phyloP scores from a whole-genome alignment of 2,329 filamentous ascomycete species.

The Trichoderma cornu-damae region DNA sequence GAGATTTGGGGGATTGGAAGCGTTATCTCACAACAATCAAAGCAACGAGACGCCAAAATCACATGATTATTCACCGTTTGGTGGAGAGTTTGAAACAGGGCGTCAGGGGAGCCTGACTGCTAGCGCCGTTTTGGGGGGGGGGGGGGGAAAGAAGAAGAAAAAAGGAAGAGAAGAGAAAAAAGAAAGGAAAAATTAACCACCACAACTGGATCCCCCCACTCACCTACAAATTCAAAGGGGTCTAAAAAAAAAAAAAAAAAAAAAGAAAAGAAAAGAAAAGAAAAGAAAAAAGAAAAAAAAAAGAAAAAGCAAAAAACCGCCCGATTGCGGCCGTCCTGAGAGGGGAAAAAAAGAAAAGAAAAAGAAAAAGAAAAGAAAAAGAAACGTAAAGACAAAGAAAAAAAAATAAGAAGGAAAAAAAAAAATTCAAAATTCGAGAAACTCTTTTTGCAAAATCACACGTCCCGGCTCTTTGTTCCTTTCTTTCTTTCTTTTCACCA shows the following conservation, averaged over 20 bases:
- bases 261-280: no score
- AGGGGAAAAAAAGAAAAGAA: slow-evolving; percentile 10
- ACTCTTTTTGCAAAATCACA: neutral
- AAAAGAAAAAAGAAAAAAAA: no score
- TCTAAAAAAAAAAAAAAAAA: slow-evolving; percentile 8
- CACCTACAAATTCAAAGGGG: slow-evolving; percentile 5
- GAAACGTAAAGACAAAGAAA: no score
- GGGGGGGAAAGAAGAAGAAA: no score
- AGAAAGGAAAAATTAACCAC: neutral
- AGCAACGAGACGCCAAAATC: slow-evolving; percentile 14
- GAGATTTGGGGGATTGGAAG: neutral
- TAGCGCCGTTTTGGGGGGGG: slow-evolving; percentile 5
- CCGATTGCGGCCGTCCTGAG: slow-evolving; percentile 13
- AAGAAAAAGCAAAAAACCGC: no score
- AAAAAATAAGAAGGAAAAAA: no score
- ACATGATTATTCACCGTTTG: slow-evolving; percentile 23
- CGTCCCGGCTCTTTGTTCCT: neutral
- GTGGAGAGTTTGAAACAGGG: neutral
- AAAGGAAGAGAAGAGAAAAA: neutral
- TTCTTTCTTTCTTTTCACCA: neutral
- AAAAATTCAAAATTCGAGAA: no score
- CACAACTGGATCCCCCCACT: slow-evolving; percentile 3
- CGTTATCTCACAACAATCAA: neutral
- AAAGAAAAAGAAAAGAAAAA: no score
- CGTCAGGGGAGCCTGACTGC: neutral